Evolutionary conservation across 1,139 yeast species (phyloP), one percentile per base, ranked within the genome.

Genomic region (Kurtzmaniella quercitrusa): DNA sequence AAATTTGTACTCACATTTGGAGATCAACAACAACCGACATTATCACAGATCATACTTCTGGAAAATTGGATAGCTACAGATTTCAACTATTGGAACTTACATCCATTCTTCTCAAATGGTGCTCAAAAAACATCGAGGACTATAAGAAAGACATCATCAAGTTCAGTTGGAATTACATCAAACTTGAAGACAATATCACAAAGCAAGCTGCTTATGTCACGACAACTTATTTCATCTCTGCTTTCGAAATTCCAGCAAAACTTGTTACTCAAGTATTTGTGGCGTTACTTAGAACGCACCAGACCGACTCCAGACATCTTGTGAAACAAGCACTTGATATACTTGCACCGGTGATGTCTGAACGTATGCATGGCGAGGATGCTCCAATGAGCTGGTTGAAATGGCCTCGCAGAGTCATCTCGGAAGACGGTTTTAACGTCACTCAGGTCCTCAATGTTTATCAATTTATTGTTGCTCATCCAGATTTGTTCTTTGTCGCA

Each of bases 201-300:
- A 94, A 94, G 58, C 96, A 89, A 53, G 88, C 94, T 3, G 98
- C 98, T 0, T 91, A 91, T 59, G 89, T 89, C 33, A 81, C 94
- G 1, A 88, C 95, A 2, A 78, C 96, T 0, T 82, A 83, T 57
- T 94, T 91, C 59, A 89, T 94, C 47, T 78, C 91, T 1, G 85
- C 87, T 0, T 94, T 83, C 58, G 98, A 91, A 38, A 89, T 96
- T 0, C 94, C 97, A 11, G 76, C 88, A 0, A 87, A 88, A 55
- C 79, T 94, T 43, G 94, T 93, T 3, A 84, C 94, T 1, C 98
- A 88, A 59, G 91, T 93, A 8, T 91, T 93, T 66, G 95, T 88
- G 42, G 96, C 97, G 1, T 66, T 94, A 37, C 68, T 94, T 44
- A 77, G 93, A 55, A 84, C 96, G 1, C 88, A 88, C 49, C 96